These are phyloP conservation scores for Hanseniaspora hatyaiensis DNA, from an alignment of 805 yeast genomes.

Conservation along the genomic window DNA sequence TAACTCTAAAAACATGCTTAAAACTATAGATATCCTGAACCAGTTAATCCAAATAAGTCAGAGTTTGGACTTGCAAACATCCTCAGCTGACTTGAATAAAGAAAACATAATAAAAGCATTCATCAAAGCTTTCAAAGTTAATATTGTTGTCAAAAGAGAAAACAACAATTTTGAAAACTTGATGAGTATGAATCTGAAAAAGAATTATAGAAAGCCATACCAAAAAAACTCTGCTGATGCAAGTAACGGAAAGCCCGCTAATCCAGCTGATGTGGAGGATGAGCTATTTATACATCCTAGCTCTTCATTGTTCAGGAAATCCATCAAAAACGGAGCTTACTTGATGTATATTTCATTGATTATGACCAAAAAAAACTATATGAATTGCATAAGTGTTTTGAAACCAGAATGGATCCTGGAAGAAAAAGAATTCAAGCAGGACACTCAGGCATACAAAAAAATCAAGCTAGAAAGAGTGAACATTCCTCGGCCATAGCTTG, in stretches of 20 bases:
- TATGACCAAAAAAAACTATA: conserved; percentile 76
- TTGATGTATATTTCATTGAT: conserved; percentile 72
- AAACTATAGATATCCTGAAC: conserved; percentile 39
- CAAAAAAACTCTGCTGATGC: too few species aligned
- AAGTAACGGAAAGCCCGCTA: conserved; percentile 55
- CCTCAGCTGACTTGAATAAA: conserved; percentile 44
- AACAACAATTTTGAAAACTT: conserved; percentile 9
- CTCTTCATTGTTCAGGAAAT: conserved; percentile 47
- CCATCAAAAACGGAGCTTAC: conserved; percentile 47
- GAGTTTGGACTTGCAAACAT: conserved; percentile 31
- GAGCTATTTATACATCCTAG: conserved; percentile 77
- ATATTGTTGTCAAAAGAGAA: conserved; percentile 35
- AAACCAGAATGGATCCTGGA: conserved; percentile 71
- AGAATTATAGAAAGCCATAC: conserved; percentile 62
- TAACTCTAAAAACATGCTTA: conserved; percentile 59
- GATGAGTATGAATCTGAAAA: conserved; percentile 26
- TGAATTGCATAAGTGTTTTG: conserved; percentile 77
- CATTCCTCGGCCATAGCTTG: neutral
- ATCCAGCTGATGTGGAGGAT: conserved; percentile 34
- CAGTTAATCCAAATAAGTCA: conserved; percentile 14
- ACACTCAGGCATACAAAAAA: conserved; percentile 5
- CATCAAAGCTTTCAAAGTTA: conserved; percentile 57
- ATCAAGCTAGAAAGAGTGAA: conserved; percentile 13
- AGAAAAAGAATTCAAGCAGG: conserved; percentile 17
- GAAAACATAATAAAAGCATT: conserved; percentile 50